Base-by-base conservation (phyloP, 345 rosid genomes). In the Balakata baccata region DNA sequence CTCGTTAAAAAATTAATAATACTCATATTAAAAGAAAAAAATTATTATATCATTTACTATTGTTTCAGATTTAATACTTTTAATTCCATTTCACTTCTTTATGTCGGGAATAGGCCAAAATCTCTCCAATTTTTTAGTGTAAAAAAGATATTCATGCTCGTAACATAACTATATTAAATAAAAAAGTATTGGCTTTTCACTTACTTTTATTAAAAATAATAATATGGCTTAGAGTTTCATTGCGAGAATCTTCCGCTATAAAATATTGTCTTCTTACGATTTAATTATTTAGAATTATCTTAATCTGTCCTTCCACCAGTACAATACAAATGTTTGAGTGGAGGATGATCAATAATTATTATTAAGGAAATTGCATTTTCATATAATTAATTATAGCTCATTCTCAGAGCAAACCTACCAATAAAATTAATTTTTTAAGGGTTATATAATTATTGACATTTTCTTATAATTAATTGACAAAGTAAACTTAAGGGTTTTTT, bases 231-330 rank as follows among this genome's bases (percentile, higher is more conserved):
- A 38, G 14, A 14, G 20, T 64, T 64, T n/a, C 17, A 2, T 18
- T 7, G 12, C n/a, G 52, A 71, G 82, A 71, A 71, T 79, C 79
- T 71, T 59, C 66, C 50, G 65, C 46, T 67, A 45, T 38, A 64
- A 18, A 1, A 51, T 38, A 41, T 65, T 74, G 73, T 74, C 69
- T 70, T 56, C 20, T 10, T 14, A 12, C 58, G 29, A 16, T 69
- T 38, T 38, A 22, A 6, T 62, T 17, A 16, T 25, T 43, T 10
- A 51, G 18, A 62, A 37, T 62, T 37, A 16, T 34, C 66, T 62
- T 37, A 62, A 22, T 62, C 34, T 62, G 37, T 62, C 12, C 20
- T 38, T 9, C 59, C 29, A 54, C 59, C 23, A 54, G 5, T 6
- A 54, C 20, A 7, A 54, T 43, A 43, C 9, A 43, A 43, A 43